A percentile compares a stretch with the other conserved stretches of the same genome.
Evolutionary conservation across 2,329 filamentous ascomycete genomes (phyloP).

Genomic region (Septoria petroselini): DNA sequence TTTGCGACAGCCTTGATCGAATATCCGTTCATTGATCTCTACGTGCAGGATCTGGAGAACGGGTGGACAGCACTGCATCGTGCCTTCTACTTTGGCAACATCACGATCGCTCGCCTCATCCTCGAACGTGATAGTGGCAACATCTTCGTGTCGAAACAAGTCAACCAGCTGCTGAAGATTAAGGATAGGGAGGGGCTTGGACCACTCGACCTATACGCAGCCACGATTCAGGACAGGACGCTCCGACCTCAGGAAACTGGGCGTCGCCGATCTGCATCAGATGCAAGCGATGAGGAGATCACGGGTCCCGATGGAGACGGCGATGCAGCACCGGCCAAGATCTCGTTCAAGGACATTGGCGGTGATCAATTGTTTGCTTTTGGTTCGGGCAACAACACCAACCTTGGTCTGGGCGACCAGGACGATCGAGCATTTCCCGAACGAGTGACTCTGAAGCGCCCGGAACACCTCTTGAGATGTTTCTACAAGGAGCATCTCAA

Average conservation of each 20-base stretch:
- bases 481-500: conserved; percentile 67
- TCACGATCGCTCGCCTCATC: conserved; percentile 77
- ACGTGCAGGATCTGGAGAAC: conserved; percentile 82
- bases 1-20: conserved; percentile 80
- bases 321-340: conserved; percentile 10
- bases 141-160: conserved; percentile 58
- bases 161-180: conserved; percentile 80
- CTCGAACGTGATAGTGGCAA: conserved; percentile 67
- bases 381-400: conserved; percentile 93
- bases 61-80: conserved; percentile 95
- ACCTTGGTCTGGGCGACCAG: conserved; percentile 88
- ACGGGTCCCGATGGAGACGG: conserved; percentile 48
- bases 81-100: conserved; percentile 84
- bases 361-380: conserved; percentile 92
- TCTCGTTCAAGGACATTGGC: conserved; percentile 41
- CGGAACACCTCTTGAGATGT: conserved; percentile 69
- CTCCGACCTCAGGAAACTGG: conserved; percentile 45
- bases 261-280: conserved; percentile 34
- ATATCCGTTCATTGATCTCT: conserved; percentile 79
- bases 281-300: conserved; percentile 49
- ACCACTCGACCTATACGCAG: conserved; percentile 87
- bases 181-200: conserved; percentile 95
- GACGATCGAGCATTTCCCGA: conserved; percentile 94
- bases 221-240: conserved; percentile 78
- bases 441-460: conserved; percentile 70